Evolutionary conservation across 306 rosid genomes (phyloP).

Genomic region (Prinsepia uniflora): DNA sequence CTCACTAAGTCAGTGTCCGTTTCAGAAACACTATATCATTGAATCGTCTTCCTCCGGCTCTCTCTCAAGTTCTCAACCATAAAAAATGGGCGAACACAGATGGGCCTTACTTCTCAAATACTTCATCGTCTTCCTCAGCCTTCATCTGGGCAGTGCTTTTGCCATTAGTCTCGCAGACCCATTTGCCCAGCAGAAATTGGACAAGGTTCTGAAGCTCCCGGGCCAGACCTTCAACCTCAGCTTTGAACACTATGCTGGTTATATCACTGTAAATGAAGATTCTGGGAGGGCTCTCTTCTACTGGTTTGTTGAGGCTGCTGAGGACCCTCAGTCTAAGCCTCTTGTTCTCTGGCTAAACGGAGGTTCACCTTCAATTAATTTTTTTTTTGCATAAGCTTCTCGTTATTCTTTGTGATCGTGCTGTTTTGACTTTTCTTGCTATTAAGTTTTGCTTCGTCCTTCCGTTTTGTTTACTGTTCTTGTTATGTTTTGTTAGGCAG

Average conservation of each 20-base stretch:
- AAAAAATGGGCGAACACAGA: conserved; percentile 25
- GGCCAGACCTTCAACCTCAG: conserved; percentile 51
- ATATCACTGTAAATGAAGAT: conserved; percentile 49
- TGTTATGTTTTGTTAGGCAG: background rate
- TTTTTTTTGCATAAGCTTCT: background rate
- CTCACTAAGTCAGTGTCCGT: too few species aligned
- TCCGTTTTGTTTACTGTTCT: background rate
- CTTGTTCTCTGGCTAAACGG: conserved; percentile 70
- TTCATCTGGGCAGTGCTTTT: conserved; percentile 25
- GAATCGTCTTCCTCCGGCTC: background rate
- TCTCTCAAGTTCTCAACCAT: background rate
- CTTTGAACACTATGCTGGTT: conserved; percentile 60
- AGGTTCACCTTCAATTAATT: conserved; percentile 30
- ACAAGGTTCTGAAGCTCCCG: conserved; percentile 41
- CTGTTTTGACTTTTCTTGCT: background rate
- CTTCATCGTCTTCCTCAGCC: conserved; percentile 19
- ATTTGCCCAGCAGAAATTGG: conserved; percentile 41
- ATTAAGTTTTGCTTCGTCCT: background rate
- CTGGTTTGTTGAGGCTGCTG: conserved; percentile 57
- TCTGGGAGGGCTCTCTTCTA: conserved; percentile 68
- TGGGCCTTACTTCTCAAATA: conserved; percentile 22
- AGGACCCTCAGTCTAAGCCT: conserved; percentile 56
- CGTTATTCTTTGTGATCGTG: background rate
- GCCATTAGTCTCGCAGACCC: conserved; percentile 26
- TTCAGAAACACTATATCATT: too few species aligned